These are phyloP conservation scores for Serendipita vermifera DNA, from an alignment of 768 basidiomycete species.

Conservation along the genomic window DNA sequence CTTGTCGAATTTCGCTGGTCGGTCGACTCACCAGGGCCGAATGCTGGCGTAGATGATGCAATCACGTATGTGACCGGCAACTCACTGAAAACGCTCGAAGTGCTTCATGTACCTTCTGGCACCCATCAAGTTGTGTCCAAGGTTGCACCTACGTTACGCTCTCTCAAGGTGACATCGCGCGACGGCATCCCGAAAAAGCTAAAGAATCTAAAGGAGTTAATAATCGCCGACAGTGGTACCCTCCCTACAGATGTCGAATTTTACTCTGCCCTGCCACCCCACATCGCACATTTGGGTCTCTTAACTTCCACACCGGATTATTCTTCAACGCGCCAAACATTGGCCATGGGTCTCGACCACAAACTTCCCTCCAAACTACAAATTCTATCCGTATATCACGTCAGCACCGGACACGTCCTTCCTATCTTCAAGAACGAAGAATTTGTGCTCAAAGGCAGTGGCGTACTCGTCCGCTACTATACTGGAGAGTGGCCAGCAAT, in stretches of 20 bases:
- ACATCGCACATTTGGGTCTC: not conserved
- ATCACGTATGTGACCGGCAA: not conserved
- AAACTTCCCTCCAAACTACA: not conserved
- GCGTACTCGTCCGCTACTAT: not conserved
- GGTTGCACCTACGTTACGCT: not conserved
- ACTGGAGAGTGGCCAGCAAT: not conserved
- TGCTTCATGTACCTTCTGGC: not conserved
- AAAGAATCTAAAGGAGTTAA: not conserved
- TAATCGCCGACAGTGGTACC: not conserved
- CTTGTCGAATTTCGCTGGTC: constrained; percentile 4
- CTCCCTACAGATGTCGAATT: not conserved
- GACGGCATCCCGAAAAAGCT: not conserved
- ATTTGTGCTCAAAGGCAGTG: not conserved
- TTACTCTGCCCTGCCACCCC: not conserved
- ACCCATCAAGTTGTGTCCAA: not conserved
- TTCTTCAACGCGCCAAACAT: not conserved
- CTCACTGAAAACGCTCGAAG: not conserved
- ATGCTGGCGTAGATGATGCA: not conserved
- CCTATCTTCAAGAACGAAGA: not conserved
- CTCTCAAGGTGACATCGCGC: not conserved
- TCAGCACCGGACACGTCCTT: not conserved
- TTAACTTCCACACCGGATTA: not conserved
- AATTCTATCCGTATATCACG: not conserved
- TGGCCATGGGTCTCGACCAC: too few species aligned
- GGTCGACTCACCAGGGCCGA: not conserved